Conservation (phyloP, 352 stramenopile species). For the Phytophthora pinifolia region DNA sequence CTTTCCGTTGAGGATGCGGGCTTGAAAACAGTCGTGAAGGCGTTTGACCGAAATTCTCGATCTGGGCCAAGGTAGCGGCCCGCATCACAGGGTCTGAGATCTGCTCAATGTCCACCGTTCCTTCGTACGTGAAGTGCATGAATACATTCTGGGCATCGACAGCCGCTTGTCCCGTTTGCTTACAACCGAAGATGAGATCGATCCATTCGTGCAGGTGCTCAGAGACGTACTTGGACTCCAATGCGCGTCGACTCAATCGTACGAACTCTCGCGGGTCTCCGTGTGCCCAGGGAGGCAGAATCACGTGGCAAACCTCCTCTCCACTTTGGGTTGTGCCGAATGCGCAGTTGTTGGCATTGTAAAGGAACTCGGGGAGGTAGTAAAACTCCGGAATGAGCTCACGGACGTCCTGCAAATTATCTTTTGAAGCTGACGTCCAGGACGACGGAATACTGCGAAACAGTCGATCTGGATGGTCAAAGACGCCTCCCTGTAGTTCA, state of each 20-base stretch:
- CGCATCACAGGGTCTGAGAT: slow-evolving; percentile 90
- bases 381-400: slow-evolving; percentile 85
- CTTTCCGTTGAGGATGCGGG: slow-evolving; percentile 64
- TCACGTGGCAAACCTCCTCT: slow-evolving; percentile 91
- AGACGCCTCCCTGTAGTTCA: slow-evolving; percentile 73
- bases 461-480: slow-evolving; percentile 95
- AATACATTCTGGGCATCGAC: slow-evolving; percentile 94
- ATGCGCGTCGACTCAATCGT: slow-evolving; percentile 91
- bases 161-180: slow-evolving; percentile 92
- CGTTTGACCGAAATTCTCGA: slow-evolving; percentile 91
- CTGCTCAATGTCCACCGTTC: slow-evolving; percentile 73
- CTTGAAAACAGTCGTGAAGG: slow-evolving; percentile 73
- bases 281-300: slow-evolving; percentile 94
- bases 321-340: slow-evolving; percentile 80
- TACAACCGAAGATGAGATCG: slow-evolving; percentile 97
- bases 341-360: slow-evolving; percentile 70
- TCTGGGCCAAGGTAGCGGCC: slow-evolving; percentile 90
- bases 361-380: slow-evolving; percentile 78
- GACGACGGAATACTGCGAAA: slow-evolving; percentile 95
- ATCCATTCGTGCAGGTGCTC: slow-evolving; percentile 98
- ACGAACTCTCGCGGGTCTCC: slow-evolving; percentile 94
- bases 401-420: slow-evolving; percentile 89
- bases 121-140: slow-evolving; percentile 87
- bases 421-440: slow-evolving; percentile 93
- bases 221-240: slow-evolving; percentile 96